Evolutionary conservation across 345 rosid genomes (phyloP), one percentile per base, ranked within the genome.

Genomic region (Dimocarpus longan): DNA sequence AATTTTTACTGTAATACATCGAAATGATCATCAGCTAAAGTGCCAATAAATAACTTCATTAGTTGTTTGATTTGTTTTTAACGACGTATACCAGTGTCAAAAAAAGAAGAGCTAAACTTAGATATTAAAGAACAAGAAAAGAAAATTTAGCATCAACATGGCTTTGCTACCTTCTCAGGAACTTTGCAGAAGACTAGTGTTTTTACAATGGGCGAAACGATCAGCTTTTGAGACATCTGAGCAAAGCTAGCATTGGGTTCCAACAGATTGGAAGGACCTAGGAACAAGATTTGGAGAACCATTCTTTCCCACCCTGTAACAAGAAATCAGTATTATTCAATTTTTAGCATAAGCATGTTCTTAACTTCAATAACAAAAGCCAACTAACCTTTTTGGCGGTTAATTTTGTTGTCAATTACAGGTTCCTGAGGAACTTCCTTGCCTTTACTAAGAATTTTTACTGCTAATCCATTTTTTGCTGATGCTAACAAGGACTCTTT

Each of bases 301-400:
- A 93, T 93, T 89, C 99, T 91, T 84, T 96, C 99, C 99, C 99
- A 96, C 8, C 99, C 98, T 96, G 88, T 86, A 88, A 32, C 42
- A 76, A 69, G 15, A 80, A 78, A 26, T 44, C 54, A 19, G 3
- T 48, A 22, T 12, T 0, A n/a, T 69, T 70, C 67, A 74, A 26
- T 63, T 73, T 66, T 64, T 76, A 68, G 71, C 71, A 78, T 65
- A 59, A 68, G 39, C 62, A 21, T 22, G 48, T 64, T 12, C 70
- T 76, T 40, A 7, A 21, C 26, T 79, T 22, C 70, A 1, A 5
- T 1, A 21, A 11, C 26, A 2, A 22, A 15, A 26, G 4, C 15
- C 19, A 3, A 77, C 82, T 72, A 57, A 91, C 97, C 98, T 85
- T 93, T 95, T 70, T 93, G 96, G 67, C 88, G 95, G 80, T 80